phyloP scores from a whole-genome alignment of 768 basidiomycete species.

The Melanogaster broomeanus region DNA sequence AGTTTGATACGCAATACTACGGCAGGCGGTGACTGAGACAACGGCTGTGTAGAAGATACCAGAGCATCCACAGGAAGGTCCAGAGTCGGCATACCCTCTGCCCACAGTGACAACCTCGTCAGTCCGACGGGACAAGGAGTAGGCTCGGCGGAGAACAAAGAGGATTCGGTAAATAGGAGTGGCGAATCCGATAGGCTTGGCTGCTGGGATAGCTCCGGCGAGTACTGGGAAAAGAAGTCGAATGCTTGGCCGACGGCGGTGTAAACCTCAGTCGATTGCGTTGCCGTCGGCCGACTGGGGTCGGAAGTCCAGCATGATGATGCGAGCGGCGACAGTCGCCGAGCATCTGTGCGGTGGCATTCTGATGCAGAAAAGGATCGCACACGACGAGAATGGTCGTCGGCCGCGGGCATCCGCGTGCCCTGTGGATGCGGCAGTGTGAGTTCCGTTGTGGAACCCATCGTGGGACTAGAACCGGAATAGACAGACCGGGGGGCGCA shows the following conservation, averaged over 20 bases:
- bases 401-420: conserved; percentile 20
- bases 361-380: conserved; percentile 34
- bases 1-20: conserved; percentile 59
- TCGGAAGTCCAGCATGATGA: conserved; percentile 32
- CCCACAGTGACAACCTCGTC: conserved; percentile 50
- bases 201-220: conserved; percentile 24
- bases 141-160: conserved; percentile 30
- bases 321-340: conserved; percentile 33
- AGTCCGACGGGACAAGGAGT: conserved; percentile 38
- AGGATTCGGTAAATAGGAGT: conserved; percentile 26
- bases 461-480: conserved; percentile 24
- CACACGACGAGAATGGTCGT: conserved; percentile 31
- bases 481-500: conserved; percentile 27
- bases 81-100: conserved; percentile 70
- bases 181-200: conserved; percentile 30
- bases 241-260: conserved; percentile 22
- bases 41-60: conserved; percentile 38
- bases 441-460: conserved; percentile 26
- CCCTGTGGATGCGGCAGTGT: conserved; percentile 21
- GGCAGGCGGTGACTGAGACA: conserved; percentile 38
- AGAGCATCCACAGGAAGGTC: conserved; percentile 60
- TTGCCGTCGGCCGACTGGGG: conserved; percentile 23
- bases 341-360: conserved; percentile 25
- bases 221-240: conserved; percentile 20
- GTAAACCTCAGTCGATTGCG: conserved; percentile 24